A percentile compares a stretch with the other conserved stretches of the same genome.
Evolutionary conservation across 371 early-diverging fungal genomes (phyloP).

Genomic region (Rhizopus delemar): DNA sequence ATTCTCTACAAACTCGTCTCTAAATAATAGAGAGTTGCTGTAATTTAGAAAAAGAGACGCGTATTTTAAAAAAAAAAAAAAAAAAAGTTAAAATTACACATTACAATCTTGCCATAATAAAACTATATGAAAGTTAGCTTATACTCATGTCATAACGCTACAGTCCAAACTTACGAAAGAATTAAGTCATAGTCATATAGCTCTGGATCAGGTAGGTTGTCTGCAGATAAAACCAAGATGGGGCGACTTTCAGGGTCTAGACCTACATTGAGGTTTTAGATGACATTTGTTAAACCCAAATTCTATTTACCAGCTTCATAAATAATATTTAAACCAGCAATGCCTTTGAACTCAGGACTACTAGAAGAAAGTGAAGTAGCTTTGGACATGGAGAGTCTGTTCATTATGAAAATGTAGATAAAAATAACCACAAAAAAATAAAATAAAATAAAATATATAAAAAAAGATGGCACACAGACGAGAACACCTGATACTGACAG

Average conservation of each 20-base stretch:
- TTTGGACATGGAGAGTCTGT: slow-evolving; percentile 27
- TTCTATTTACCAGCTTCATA: slow-evolving; percentile 47
- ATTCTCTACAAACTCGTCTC: slow-evolving; percentile 78
- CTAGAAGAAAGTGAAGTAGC: slow-evolving; percentile 29
- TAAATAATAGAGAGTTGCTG: slow-evolving; percentile 13
- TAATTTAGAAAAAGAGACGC: background rate
- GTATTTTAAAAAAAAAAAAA: background rate
- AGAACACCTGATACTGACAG: too few species aligned
- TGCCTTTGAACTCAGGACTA: slow-evolving; percentile 52
- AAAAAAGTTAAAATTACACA: slow-evolving; percentile 8
- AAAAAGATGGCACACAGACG: background rate
- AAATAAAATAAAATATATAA: background rate
- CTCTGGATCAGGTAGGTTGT: slow-evolving; percentile 77
- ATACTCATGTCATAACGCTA: background rate
- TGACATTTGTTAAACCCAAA: background rate
- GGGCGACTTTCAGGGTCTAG: slow-evolving; percentile 83
- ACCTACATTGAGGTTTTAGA: slow-evolving; percentile 48
- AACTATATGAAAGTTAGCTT: slow-evolving; percentile 20
- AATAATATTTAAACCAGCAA: slow-evolving; percentile 46
- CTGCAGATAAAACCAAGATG: slow-evolving; percentile 78
- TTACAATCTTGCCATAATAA: slow-evolving; percentile 45
- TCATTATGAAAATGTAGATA: background rate
- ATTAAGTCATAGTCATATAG: slow-evolving; percentile 80
- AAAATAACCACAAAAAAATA: background rate
- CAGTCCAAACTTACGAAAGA: slow-evolving; percentile 56